Conservation (phyloP, 176 grass and related monocot species). For the Metroxylon sagu region DNA sequence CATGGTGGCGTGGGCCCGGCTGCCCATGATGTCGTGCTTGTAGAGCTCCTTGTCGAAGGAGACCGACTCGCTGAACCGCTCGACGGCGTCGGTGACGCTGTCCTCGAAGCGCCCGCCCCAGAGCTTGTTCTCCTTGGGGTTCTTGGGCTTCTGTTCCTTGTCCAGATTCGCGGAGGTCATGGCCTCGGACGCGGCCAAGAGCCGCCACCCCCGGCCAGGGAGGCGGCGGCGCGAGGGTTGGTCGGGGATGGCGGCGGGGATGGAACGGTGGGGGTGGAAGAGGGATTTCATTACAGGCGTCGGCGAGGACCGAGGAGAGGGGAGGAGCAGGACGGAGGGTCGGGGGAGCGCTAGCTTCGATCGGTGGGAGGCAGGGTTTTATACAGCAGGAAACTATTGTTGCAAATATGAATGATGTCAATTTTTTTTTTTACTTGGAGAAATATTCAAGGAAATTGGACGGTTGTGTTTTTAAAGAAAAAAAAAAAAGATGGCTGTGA, state of each 20-base stretch:
- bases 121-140: constrained; percentile 27
- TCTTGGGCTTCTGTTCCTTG: neutral
- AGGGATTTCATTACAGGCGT: too few relatives aligned
- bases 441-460: too few relatives aligned
- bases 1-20: constrained; percentile 89
- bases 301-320: too few relatives aligned
- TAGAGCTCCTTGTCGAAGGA: constrained; percentile 88
- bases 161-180: neutral
- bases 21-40: constrained; percentile 93
- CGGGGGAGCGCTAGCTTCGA: too few relatives aligned
- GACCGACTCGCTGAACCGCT: constrained; percentile 82
- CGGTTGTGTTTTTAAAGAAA: too few relatives aligned
- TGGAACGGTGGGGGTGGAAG: neutral
- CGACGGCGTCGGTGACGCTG: constrained; percentile 60
- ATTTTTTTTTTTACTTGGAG: too few relatives aligned
- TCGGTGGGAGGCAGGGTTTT: too few relatives aligned
- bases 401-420: too few relatives aligned
- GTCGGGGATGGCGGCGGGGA: neutral
- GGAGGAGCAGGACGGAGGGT: too few relatives aligned
- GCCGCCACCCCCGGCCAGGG: neutral
- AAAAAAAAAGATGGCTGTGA: too few relatives aligned
- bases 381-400: too few relatives aligned
- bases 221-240: neutral
- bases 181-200: neutral
- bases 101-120: constrained; percentile 83